Conservation (phyloP, 768 basidiomycete species). For the Suillus paluster region DNA sequence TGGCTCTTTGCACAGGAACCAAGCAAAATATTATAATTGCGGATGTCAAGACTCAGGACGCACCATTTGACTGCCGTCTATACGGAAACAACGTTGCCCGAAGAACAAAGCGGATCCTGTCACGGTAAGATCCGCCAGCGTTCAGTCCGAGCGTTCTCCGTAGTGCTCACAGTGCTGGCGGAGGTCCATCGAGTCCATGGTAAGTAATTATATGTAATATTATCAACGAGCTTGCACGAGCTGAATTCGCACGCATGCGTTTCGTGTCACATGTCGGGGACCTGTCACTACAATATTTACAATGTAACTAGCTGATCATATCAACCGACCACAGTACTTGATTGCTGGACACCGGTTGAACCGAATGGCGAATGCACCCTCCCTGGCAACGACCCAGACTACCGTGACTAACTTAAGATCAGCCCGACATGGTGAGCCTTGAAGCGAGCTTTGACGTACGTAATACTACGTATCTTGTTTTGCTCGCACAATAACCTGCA, state of each 20-base stretch:
- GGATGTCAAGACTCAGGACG: neutral
- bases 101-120: too few relatives aligned
- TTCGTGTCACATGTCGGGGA: too few relatives aligned
- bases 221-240: too few relatives aligned
- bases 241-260: too few relatives aligned
- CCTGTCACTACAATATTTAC: neutral
- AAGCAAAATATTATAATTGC: too few relatives aligned
- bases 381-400: neutral
- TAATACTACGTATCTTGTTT: neutral
- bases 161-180: neutral
- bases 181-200: too few relatives aligned
- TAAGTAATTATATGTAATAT: too few relatives aligned
- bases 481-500: neutral
- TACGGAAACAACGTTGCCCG: neutral
- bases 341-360: neutral
- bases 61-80: neutral
- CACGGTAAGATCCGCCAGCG: neutral
- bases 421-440: neutral
- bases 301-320: neutral
- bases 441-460: neutral
- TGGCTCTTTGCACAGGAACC: conserved; percentile 5
- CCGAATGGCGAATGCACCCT: neutral
- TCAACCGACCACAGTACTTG: neutral
- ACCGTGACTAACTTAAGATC: neutral
- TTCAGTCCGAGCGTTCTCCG: neutral